Conservation (phyloP, 2,329 filamentous ascomycete genomes). For the Aspergillus piperis region DNA sequence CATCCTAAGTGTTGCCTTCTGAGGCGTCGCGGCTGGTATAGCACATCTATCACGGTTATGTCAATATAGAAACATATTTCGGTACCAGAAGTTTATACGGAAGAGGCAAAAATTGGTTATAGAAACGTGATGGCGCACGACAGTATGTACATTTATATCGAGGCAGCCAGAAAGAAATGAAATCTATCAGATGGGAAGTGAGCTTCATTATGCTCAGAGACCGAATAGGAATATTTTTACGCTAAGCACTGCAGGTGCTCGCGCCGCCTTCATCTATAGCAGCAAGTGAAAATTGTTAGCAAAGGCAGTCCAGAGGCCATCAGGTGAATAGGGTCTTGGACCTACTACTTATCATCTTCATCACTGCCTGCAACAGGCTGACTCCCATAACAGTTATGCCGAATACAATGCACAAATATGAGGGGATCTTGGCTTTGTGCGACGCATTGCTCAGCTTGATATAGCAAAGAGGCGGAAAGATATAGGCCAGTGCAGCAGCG, state of each 20-base stretch:
- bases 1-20: too few relatives aligned
- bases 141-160: constrained; percentile 2
- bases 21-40: too few relatives aligned
- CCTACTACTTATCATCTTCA: constrained; percentile 61
- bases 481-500: constrained; percentile 91
- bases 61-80: too few relatives aligned
- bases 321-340: constrained; percentile 1
- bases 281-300: constrained; percentile 14
- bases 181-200: constrained; percentile 15
- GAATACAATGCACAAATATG: constrained; percentile 72
- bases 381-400: constrained; percentile 79
- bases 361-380: constrained; percentile 70
- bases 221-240: background rate
- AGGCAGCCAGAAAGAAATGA: background rate
- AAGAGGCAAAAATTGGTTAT: background rate
- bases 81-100: background rate
- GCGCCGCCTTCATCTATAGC: constrained; percentile 37
- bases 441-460: constrained; percentile 82
- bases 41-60: too few relatives aligned
- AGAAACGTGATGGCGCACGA: background rate
- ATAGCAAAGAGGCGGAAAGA: constrained; percentile 91
- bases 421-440: constrained; percentile 72
- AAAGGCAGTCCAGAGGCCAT: background rate
- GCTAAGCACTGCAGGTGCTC: constrained; percentile 32
- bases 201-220: background rate